These are phyloP conservation scores for Cokeromyces recurvatus DNA, from an alignment of 371 early-diverging fungal genomes.

Conservation along the genomic window DNA sequence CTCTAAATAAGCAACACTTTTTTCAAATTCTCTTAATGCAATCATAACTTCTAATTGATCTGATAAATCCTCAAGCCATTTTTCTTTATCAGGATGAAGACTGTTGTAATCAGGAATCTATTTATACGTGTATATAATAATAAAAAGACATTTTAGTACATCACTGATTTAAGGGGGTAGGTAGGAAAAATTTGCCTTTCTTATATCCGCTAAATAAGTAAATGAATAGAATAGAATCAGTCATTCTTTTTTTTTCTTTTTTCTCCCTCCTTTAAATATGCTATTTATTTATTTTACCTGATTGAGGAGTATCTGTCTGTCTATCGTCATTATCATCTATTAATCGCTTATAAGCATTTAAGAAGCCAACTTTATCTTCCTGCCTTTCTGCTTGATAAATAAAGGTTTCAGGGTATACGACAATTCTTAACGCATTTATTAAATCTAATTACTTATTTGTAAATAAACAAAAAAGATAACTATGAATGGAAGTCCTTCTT, in stretches of 20 bases:
- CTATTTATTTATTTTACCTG: no score
- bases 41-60: slow-evolving; percentile 87
- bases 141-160: background rate
- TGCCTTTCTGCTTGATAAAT: slow-evolving; percentile 68
- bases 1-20: slow-evolving; percentile 69
- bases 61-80: slow-evolving; percentile 71
- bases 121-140: background rate
- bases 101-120: slow-evolving; percentile 1
- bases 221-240: background rate
- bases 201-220: slow-evolving; percentile 4
- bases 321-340: slow-evolving; percentile 59
- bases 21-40: slow-evolving; percentile 82
- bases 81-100: slow-evolving; percentile 36
- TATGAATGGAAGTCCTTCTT: no score
- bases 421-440: slow-evolving; percentile 61
- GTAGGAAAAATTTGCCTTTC: background rate
- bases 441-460: no score
- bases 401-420: slow-evolving; percentile 70
- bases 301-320: slow-evolving; percentile 34
- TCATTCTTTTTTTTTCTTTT: background rate
- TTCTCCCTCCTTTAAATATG: no score
- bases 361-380: slow-evolving; percentile 70
- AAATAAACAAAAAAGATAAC: no score
- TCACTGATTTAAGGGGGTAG: background rate
- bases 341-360: slow-evolving; percentile 63